Conservation (phyloP, 768 basidiomycete genomes). For the Auriscalpium microsporum region DNA sequence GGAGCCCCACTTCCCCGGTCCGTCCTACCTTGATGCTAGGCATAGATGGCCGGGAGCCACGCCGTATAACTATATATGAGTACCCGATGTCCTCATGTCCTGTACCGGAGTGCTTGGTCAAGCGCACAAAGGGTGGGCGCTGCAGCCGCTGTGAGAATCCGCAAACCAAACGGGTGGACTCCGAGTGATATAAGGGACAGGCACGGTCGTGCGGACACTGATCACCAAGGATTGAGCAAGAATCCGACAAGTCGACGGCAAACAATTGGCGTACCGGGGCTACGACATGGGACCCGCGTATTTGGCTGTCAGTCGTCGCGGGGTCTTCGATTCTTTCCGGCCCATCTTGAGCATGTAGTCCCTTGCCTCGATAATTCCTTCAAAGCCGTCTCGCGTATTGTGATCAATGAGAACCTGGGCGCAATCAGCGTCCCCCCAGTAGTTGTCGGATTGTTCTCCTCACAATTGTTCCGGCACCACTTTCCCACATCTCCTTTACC, state of each 20-base stretch:
- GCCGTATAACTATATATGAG: slow-evolving; percentile 82
- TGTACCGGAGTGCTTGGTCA: slow-evolving; percentile 76
- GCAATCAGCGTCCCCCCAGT: not conserved
- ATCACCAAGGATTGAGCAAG: not conserved
- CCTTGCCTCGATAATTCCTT: slow-evolving; percentile 68
- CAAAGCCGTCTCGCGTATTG: slow-evolving; percentile 66
- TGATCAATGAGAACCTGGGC: slow-evolving; percentile 80
- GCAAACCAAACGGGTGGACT: slow-evolving; percentile 50
- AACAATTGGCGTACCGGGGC: slow-evolving; percentile 59
- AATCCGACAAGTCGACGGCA: slow-evolving; percentile 1
- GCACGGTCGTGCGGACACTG: slow-evolving; percentile 87
- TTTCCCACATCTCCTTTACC: slow-evolving; percentile 85
- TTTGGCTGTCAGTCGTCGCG: slow-evolving; percentile 25
- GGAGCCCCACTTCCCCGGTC: slow-evolving; percentile 43
- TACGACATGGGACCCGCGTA: slow-evolving; percentile 69
- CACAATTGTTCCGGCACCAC: slow-evolving; percentile 80
- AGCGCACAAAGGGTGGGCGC: slow-evolving; percentile 75
- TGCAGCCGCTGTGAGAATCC: slow-evolving; percentile 85
- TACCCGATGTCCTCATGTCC: slow-evolving; percentile 87
- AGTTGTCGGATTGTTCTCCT: slow-evolving; percentile 6
- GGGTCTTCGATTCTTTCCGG: slow-evolving; percentile 46
- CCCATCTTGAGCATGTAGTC: slow-evolving; percentile 63
- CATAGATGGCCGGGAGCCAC: slow-evolving; percentile 57
- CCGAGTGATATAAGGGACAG: slow-evolving; percentile 69
- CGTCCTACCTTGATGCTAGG: slow-evolving; percentile 35